Conservation (phyloP, 2,329 filamentous ascomycete species). For the Diplocarpon rosae region DNA sequence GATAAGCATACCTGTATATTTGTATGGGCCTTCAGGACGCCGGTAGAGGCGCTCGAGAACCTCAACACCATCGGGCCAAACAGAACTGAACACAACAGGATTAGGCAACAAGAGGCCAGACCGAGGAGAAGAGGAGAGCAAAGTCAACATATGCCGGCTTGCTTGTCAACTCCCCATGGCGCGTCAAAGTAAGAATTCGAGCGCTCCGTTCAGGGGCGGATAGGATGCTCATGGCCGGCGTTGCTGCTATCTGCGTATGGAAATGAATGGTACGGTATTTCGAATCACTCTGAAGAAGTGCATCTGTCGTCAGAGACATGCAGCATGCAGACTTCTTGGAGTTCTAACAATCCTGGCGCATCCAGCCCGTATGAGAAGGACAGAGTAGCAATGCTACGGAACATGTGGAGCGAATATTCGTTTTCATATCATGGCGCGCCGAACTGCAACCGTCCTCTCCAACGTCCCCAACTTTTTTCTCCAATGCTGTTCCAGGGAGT, state of each 20-base stretch:
- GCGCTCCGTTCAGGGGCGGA: neutral
- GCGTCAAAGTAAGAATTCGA: constrained; percentile 4
- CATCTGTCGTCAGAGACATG: constrained; percentile 3
- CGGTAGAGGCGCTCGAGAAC: neutral
- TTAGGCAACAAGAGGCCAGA: neutral
- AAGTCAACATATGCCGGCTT: neutral
- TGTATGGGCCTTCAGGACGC: neutral
- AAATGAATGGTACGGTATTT: neutral
- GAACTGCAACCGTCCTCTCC: neutral
- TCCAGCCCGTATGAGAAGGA: no score
- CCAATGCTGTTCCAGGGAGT: neutral
- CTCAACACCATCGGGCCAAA: no score
- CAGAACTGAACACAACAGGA: no score
- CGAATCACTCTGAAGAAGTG: constrained; percentile 9
- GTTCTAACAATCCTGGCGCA: no score
- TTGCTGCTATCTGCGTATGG: neutral
- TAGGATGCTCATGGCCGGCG: no score
- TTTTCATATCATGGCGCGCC: neutral
- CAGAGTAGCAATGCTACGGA: no score
- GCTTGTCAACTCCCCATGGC: constrained; percentile 4
- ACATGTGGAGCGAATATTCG: no score
- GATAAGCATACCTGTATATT: no score
- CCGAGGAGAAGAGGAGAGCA: neutral
- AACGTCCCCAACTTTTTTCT: neutral
- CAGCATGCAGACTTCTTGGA: neutral